These are phyloP conservation scores for Solanum hybrid DNA, from an alignment of 305 asterid species.

Conservation along the genomic window DNA sequence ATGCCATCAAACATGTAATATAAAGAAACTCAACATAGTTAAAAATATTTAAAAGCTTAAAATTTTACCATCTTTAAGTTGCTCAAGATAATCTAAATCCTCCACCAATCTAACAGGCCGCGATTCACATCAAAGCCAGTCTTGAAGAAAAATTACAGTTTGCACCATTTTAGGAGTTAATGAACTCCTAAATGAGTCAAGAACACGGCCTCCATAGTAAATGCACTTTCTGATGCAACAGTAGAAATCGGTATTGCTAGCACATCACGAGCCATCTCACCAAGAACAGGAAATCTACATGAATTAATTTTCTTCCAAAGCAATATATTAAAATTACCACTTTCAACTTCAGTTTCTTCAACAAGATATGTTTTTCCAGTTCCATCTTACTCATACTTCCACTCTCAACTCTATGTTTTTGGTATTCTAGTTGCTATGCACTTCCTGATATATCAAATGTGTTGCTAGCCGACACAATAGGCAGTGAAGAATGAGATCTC, in stretches of 20 bases:
- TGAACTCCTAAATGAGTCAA: background rate
- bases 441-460: background rate
- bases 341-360: background rate
- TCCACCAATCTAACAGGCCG: background rate
- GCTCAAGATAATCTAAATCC: background rate
- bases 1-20: background rate
- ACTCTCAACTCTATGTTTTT: background rate
- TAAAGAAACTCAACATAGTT: background rate
- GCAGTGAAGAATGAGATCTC: background rate
- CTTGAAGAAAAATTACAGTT: background rate
- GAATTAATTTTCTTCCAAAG: background rate
- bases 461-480: background rate
- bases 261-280: background rate
- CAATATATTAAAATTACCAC: background rate
- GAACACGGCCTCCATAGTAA: background rate
- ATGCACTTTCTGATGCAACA: background rate
- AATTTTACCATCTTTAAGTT: background rate
- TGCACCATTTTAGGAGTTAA: background rate
- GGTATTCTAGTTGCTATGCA: background rate
- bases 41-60: background rate
- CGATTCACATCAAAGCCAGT: too few species aligned
- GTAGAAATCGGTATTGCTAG: background rate
- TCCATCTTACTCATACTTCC: background rate
- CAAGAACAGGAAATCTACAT: background rate
- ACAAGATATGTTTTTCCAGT: background rate